These are phyloP conservation scores for Xylariomycetidae sp. DNA, from an alignment of 2,329 filamentous ascomycete genomes.

Conservation along the genomic window DNA sequence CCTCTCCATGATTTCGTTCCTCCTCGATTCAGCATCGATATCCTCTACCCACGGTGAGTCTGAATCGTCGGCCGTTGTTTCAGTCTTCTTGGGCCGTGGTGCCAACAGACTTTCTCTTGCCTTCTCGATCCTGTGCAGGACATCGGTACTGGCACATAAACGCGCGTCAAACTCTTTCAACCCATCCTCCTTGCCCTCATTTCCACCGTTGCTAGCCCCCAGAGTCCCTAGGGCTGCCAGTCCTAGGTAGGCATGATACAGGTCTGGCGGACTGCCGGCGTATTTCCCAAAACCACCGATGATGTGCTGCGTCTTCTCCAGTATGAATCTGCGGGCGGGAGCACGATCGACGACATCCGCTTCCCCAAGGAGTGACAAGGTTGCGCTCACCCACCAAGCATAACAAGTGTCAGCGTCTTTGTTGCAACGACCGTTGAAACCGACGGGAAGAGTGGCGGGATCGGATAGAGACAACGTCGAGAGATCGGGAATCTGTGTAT, in stretches of 20 bases:
- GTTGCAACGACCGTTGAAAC: constrained; percentile 87
- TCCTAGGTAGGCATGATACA: constrained; percentile 88
- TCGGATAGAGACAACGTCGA: constrained; percentile 30
- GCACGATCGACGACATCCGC: constrained; percentile 52
- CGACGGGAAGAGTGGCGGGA: constrained; percentile 30
- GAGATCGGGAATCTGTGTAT: constrained; percentile 32
- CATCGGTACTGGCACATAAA: constrained; percentile 67
- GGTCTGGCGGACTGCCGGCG: constrained; percentile 63
- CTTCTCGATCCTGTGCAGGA: constrained; percentile 43
- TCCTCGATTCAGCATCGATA: too few relatives aligned
- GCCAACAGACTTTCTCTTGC: constrained; percentile 31
- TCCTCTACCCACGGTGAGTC: too few relatives aligned
- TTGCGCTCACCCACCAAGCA: constrained; percentile 81
- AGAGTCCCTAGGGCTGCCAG: constrained; percentile 74
- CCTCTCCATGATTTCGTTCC: too few relatives aligned
- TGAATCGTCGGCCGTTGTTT: neutral
- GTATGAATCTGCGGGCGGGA: constrained; percentile 70
- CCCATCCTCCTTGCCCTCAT: constrained; percentile 45
- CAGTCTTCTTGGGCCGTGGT: neutral
- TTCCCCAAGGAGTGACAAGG: constrained; percentile 57
- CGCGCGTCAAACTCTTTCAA: constrained; percentile 69
- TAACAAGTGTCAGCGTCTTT: constrained; percentile 96
- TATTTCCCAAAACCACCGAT: constrained; percentile 80
- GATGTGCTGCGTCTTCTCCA: constrained; percentile 80
- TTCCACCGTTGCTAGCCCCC: constrained; percentile 29